phyloP scores from a whole-genome alignment of 129 eudicot genomes.

The Pseudognaphalium luteoalbum region DNA sequence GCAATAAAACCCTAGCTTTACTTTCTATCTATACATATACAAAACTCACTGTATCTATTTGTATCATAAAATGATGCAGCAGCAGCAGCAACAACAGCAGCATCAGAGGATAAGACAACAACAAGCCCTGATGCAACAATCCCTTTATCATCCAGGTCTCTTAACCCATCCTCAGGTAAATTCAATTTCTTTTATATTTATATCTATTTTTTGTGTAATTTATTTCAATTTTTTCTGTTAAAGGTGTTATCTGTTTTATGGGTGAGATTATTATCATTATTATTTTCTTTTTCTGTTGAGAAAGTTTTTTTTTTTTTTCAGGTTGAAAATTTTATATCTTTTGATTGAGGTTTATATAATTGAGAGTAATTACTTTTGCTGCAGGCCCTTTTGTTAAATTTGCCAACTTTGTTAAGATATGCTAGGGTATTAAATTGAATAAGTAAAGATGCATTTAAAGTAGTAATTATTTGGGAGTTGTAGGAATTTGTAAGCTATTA shows the following conservation, averaged over 20 bases:
- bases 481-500: constrained; percentile 17
- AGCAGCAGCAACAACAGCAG: constrained; percentile 44
- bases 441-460: background rate
- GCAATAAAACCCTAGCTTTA: constrained; percentile 34
- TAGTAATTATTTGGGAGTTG: background rate
- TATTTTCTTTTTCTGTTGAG: constrained; percentile 8
- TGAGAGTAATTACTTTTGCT: background rate
- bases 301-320: background rate
- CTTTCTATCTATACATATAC: constrained; percentile 15
- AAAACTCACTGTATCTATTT: constrained; percentile 19
- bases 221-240: background rate
- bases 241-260: constrained; percentile 21
- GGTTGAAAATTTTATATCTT: background rate
- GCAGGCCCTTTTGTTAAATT: background rate
- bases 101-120: constrained; percentile 61
- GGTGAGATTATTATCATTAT: background rate
- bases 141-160: constrained; percentile 86
- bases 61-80: constrained; percentile 43
- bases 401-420: background rate
- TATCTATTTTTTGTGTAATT: background rate
- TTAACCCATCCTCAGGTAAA: constrained; percentile 58
- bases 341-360: constrained; percentile 1
- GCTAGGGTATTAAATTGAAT: constrained; percentile 14
- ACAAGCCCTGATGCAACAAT: constrained; percentile 67
- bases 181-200: background rate